phyloP scores from a whole-genome alignment of 345 rosid species.

The Trapa incisa region DNA sequence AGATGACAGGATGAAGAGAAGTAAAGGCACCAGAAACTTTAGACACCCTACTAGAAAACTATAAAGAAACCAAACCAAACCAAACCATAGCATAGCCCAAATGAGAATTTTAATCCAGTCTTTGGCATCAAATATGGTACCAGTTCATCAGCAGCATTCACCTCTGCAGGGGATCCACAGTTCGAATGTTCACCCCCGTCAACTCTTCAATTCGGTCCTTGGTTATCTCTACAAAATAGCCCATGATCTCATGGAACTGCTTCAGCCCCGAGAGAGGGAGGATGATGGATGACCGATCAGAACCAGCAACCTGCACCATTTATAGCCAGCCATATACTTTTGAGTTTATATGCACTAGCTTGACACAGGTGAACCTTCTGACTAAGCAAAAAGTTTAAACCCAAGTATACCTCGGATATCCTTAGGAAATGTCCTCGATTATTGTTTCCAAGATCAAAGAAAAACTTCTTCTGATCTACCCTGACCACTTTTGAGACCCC shows the following conservation, averaged over 20 bases:
- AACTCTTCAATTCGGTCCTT: conserved; percentile 85
- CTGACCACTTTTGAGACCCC: conserved; percentile 74
- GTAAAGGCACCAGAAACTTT: background rate
- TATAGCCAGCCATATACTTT: background rate
- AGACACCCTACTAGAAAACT: conserved; percentile 2
- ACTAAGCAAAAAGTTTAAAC: background rate
- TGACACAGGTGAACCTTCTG: background rate
- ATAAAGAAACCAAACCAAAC: background rate
- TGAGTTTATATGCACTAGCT: background rate
- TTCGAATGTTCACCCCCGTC: conserved; percentile 76
- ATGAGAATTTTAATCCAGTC: background rate
- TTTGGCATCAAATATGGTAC: background rate
- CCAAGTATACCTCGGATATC: conserved; percentile 68
- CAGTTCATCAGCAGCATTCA: conserved; percentile 17
- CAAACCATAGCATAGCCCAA: background rate
- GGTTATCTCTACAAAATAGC: conserved; percentile 90
- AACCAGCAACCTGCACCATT: conserved; percentile 70
- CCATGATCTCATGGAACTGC: conserved; percentile 86
- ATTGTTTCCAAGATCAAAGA: conserved; percentile 55
- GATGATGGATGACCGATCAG: conserved; percentile 90
- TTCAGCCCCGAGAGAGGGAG: conserved; percentile 90
- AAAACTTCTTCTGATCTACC: conserved; percentile 87
- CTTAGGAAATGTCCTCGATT: conserved; percentile 90
- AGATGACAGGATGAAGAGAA: conserved; percentile 8
- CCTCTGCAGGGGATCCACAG: conserved; percentile 71